Base-by-base conservation (phyloP, 495 filamentous ascomycete genomes). In the Letharia columbiana region DNA sequence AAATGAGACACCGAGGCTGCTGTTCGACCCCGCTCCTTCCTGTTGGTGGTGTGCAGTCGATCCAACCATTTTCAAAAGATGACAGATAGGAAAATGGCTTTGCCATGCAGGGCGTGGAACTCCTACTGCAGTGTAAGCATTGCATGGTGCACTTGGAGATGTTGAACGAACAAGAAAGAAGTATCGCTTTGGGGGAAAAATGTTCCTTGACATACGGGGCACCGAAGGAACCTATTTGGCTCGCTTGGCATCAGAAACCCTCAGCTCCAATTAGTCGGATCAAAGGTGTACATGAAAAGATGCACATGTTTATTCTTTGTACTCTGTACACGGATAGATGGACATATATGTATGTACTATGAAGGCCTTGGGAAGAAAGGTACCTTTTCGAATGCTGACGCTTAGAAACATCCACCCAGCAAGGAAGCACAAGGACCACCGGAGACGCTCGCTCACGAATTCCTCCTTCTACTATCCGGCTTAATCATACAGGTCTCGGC, bases 401-500 rank as follows among this genome's bases (percentile, higher is more conserved):
- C 54, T 57, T 57, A n/a, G 6, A 35, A 57, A 10, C 13, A 10
- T 37, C 33, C 33, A 20, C 54, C 15, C 5, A 65, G 60, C 2
- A 31, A 18, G 8, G 39, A 23, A 28, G 42, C 33, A 44, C 33
- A 23, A 49, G 42, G 28, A 18, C 17, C 17, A 60, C 52, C 8
- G 2, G 4, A 28, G 8, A 18, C 6, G 20, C 40, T 40, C 58
- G 10, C 15, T 54, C 37, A 66, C 15, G 63, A 20, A 33, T n/a
- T 28, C 44, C 54, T 60, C 54, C 63, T 49, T 50, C 63, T 56
- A 10, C 54, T 40, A 60, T 70, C 72, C 20, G 75, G 66, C 66
- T 75, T 80, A 52, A 86, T 81, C 57, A 65, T 78, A 10, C 77
- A 73, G 9, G 81, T 83, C 64, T 86, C 87, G 33, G 76, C 78